A percentile compares a stretch with the other conserved stretches of the same genome.
phyloP scores from a whole-genome alignment of 2,329 filamentous ascomycete species.

The Tympanopsis confertula region DNA sequence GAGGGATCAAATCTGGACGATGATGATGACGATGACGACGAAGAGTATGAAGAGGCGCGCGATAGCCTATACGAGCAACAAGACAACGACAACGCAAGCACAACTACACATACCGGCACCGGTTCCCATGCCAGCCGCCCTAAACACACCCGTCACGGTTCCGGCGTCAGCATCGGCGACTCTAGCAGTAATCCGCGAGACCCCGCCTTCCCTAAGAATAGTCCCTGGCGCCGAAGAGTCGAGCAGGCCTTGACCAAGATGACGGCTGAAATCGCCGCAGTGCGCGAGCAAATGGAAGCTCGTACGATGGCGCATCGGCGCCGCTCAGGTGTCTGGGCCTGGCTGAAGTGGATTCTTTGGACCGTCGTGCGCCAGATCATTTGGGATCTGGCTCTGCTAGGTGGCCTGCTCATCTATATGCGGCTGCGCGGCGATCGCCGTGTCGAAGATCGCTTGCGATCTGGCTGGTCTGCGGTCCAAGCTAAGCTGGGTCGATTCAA shows the following conservation, averaged over 20 bases:
- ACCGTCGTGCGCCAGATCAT: conserved; percentile 39
- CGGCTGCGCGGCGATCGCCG: not conserved
- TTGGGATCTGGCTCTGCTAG: conserved; percentile 31
- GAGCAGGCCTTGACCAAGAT: conserved; percentile 52
- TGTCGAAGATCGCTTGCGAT: not conserved
- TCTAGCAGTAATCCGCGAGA: no score
- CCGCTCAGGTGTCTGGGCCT: conserved; percentile 34
- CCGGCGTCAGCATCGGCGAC: no score
- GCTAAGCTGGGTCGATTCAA: not conserved
- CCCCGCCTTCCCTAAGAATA: no score
- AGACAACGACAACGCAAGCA: conserved; percentile 7
- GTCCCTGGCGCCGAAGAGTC: conserved; percentile 41
- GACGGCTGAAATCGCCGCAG: conserved; percentile 53
- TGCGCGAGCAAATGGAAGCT: conserved; percentile 46
- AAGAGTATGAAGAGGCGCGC: conserved; percentile 13
- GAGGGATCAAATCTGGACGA: not conserved
- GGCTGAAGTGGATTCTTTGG: conserved; percentile 39
- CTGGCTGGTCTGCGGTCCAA: not conserved
- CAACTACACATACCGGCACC: conserved; percentile 1
- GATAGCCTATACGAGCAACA: conserved; percentile 7
- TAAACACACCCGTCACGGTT: not conserved
- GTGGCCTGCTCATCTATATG: not conserved
- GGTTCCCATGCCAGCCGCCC: no score
- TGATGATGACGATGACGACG: not conserved
- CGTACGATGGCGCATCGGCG: conserved; percentile 32